Conservation (phyloP, 129 eudicot genomes). For the Chrysanthemum makinoi region DNA sequence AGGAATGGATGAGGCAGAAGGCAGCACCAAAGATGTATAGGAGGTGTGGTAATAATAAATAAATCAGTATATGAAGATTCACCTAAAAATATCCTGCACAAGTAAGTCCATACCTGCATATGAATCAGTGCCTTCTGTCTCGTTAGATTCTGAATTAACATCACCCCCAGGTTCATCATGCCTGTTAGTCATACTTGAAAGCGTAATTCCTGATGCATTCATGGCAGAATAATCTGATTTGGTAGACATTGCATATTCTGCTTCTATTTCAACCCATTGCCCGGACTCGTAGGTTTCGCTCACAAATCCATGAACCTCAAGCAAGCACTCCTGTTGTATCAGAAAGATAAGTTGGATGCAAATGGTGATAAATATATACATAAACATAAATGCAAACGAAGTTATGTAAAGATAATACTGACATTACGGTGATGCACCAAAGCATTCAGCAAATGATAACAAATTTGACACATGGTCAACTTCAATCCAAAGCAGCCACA, state of each 20-base stretch:
- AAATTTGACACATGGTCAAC: conserved; percentile 62
- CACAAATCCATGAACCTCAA: too few species aligned
- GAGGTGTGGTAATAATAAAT: not conserved
- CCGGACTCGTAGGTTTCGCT: too few species aligned
- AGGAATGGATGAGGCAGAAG: too few species aligned
- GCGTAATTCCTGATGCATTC: conserved; percentile 54
- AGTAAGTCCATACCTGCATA: conserved; percentile 34
- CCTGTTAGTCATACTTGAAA: conserved; percentile 34
- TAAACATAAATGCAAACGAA: too few species aligned
- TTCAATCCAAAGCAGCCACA: too few species aligned
- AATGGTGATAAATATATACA: too few species aligned
- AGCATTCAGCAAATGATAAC: conserved; percentile 70
- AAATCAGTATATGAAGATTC: too few species aligned
- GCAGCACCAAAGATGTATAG: too few species aligned
- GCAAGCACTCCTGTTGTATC: too few species aligned
- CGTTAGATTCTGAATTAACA: conserved; percentile 44
- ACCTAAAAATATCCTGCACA: not conserved
- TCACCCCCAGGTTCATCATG: conserved; percentile 41
- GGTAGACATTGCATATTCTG: conserved; percentile 45
- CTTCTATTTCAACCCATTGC: too few species aligned
- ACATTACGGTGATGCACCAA: conserved; percentile 46
- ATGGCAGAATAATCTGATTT: conserved; percentile 42
- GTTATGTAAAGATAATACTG: too few species aligned
- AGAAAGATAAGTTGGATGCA: too few species aligned
- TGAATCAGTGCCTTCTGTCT: conserved; percentile 27